Evolutionary conservation across 2,329 filamentous ascomycete genomes (phyloP).

Genomic region (Hypocrella siamensis): DNA sequence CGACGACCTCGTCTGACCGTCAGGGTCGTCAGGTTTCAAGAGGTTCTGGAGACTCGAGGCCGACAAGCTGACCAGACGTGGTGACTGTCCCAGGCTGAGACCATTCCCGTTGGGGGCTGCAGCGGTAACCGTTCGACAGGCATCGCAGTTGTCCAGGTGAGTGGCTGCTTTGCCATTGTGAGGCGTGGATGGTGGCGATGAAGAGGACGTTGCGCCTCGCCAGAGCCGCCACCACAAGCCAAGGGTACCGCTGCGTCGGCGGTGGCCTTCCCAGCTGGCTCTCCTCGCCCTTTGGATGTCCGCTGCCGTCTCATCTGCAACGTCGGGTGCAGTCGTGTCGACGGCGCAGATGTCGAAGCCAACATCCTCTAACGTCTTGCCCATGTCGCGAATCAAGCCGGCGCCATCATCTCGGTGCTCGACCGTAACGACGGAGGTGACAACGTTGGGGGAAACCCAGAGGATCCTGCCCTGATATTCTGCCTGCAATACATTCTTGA

Average conservation of each 20-base stretch:
- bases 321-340: constrained; percentile 19
- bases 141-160: constrained; percentile 22
- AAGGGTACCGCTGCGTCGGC: constrained; percentile 8
- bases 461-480: constrained; percentile 27
- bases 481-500: constrained; percentile 40
- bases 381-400: constrained; percentile 26
- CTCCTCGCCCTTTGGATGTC: constrained; percentile 7
- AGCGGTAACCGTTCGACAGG: constrained; percentile 13
- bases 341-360: constrained; percentile 43
- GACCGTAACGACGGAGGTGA: constrained; percentile 53
- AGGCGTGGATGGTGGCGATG: constrained; percentile 2
- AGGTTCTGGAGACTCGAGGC: constrained; percentile 4
- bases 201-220: constrained; percentile 10
- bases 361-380: constrained; percentile 32
- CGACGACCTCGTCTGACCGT: too few species aligned
- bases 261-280: constrained; percentile 10
- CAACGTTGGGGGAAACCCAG: constrained; percentile 53
- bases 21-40: too few species aligned
- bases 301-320: constrained; percentile 10
- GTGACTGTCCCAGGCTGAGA: constrained; percentile 2
- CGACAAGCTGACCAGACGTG: constrained; percentile 2
- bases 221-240: constrained; percentile 17
- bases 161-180: constrained; percentile 12
- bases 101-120: constrained; percentile 3
- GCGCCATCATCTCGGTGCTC: constrained; percentile 29